A percentile compares a stretch with the other conserved stretches of the same genome.
Evolutionary conservation across 345 rosid species (phyloP).

Genomic region (Hirschfeldia incana): DNA sequence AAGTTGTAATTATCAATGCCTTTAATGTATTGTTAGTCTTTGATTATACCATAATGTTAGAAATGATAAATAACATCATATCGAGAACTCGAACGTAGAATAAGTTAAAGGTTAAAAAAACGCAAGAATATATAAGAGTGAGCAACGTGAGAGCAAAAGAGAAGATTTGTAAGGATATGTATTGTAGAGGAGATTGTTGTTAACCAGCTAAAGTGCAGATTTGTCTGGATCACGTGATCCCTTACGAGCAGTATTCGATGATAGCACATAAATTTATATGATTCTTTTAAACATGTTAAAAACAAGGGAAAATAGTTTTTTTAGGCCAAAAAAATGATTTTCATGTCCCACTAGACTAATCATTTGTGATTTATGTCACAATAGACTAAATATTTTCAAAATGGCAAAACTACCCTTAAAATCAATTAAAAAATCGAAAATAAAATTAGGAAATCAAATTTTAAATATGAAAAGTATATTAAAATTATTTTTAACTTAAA

Average conservation of each 20-base stretch:
- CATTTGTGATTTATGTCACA: no score
- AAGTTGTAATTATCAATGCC: slow-evolving; percentile 21
- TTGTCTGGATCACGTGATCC: slow-evolving; percentile 37
- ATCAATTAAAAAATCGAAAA: no score
- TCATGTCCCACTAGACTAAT: no score
- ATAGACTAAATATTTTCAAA: no score
- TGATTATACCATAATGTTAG: slow-evolving; percentile 29
- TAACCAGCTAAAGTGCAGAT: slow-evolving; percentile 29
- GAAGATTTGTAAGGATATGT: slow-evolving; percentile 15
- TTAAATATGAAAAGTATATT: no score
- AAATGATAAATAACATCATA: neutral
- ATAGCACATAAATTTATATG: neutral
- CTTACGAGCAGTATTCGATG: slow-evolving; percentile 2
- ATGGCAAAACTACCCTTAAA: no score
- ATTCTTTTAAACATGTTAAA: neutral
- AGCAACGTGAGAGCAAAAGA: slow-evolving; percentile 38
- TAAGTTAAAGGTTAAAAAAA: slow-evolving; percentile 23
- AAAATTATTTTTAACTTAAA: no score
- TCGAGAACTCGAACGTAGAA: neutral
- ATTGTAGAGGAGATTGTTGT: slow-evolving; percentile 20
- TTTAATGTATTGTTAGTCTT: slow-evolving; percentile 7
- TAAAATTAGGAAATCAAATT: no score
- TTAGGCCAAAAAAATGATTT: no score
- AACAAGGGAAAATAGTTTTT: no score
- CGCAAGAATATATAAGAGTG: slow-evolving; percentile 33